phyloP scores from a whole-genome alignment of 2,329 filamentous ascomycete species.

The Talaromyces sp. region DNA sequence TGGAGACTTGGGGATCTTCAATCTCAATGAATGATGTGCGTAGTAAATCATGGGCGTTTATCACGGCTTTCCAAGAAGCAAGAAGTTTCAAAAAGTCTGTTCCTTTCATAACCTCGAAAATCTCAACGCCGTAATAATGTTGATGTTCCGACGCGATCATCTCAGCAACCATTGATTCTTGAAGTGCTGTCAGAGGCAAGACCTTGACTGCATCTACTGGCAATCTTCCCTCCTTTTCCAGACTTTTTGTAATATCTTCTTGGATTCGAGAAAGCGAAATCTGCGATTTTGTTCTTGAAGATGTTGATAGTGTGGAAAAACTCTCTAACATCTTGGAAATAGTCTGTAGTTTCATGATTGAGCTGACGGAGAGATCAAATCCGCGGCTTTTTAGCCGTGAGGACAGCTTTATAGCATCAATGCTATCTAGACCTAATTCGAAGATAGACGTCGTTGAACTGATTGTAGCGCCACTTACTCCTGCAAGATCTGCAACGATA shows the following conservation, averaged over 20 bases:
- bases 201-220: slow-evolving; percentile 53
- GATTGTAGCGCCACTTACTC: slow-evolving; percentile 51
- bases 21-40: slow-evolving; percentile 70
- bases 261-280: slow-evolving; percentile 22
- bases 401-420: slow-evolving; percentile 82
- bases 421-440: slow-evolving; percentile 84
- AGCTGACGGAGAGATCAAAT: slow-evolving; percentile 64
- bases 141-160: slow-evolving; percentile 72
- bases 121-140: slow-evolving; percentile 82
- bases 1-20: slow-evolving; percentile 56
- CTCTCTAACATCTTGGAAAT: slow-evolving; percentile 58
- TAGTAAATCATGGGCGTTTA: slow-evolving; percentile 64
- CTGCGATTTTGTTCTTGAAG: slow-evolving; percentile 24
- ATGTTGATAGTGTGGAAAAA: slow-evolving; percentile 20
- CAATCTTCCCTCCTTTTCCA: slow-evolving; percentile 34
- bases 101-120: slow-evolving; percentile 57
- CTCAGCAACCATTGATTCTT: slow-evolving; percentile 80
- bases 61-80: slow-evolving; percentile 59
- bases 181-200: slow-evolving; percentile 74
- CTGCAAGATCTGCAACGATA: slow-evolving; percentile 63
- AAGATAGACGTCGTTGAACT: slow-evolving; percentile 64
- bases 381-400: slow-evolving; percentile 62
- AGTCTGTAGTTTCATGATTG: slow-evolving; percentile 70
- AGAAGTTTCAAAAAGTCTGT: slow-evolving; percentile 58
- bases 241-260: slow-evolving; percentile 36